Conservation (phyloP, 495 filamentous ascomycete species). For the Penicillium tannophilum region DNA sequence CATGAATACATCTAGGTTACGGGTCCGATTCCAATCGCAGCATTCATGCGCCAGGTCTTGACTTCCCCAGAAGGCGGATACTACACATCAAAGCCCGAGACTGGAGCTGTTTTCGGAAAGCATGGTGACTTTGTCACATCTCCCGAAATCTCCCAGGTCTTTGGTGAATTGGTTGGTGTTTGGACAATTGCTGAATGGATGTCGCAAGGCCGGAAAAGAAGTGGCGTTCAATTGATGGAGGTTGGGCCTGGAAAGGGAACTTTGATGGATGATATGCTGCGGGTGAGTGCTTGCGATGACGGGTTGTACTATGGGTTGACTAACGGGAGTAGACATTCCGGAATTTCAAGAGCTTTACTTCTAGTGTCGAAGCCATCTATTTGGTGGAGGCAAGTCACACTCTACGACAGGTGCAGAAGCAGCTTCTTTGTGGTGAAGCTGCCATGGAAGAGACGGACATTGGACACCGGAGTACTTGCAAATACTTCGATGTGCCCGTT, state of each 20-base stretch:
- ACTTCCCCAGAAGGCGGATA: conserved; percentile 90
- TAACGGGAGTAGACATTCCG: conserved; percentile 67
- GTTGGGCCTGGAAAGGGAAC: conserved; percentile 94
- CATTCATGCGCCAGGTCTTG: conserved; percentile 98
- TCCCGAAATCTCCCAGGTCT: conserved; percentile 95
- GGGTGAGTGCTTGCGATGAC: conserved; percentile 55
- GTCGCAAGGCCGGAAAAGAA: conserved; percentile 71
- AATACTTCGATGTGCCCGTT: conserved; percentile 68
- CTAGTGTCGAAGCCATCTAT: conserved; percentile 80
- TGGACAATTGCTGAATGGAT: conserved; percentile 98
- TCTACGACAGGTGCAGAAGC: conserved; percentile 73
- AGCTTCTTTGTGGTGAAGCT: conserved; percentile 78
- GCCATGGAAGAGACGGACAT: conserved; percentile 69
- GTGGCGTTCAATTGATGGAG: conserved; percentile 84
- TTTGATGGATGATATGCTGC: conserved; percentile 93
- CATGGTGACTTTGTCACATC: conserved; percentile 96
- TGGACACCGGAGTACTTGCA: conserved; percentile 75
- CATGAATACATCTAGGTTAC: conserved; percentile 57
- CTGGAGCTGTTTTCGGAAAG: conserved; percentile 77
- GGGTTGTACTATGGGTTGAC: not conserved
- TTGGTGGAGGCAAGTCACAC: conserved; percentile 85
- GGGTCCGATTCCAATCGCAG: conserved; percentile 86
- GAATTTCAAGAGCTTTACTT: conserved; percentile 75
- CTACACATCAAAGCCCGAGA: conserved; percentile 71
- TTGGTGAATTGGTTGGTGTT: conserved; percentile 90